These are phyloP conservation scores for Verticillium isaacii DNA, from an alignment of 2,329 filamentous ascomycete genomes.

Conservation along the genomic window DNA sequence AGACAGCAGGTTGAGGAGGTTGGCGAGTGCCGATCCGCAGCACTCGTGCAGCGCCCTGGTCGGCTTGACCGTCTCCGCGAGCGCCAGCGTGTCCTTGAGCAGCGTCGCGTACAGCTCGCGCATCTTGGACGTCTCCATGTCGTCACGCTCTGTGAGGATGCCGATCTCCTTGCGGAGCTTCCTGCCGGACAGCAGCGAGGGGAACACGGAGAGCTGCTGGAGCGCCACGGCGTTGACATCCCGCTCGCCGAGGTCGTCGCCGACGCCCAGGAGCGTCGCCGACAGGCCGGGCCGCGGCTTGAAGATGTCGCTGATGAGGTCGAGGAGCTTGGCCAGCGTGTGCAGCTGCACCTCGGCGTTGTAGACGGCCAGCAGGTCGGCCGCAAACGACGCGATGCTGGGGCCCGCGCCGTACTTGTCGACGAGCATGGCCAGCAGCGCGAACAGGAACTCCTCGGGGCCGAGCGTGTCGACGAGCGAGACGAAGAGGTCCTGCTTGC, in stretches of 20 bases:
- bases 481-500: constrained; percentile 76
- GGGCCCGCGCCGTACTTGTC: constrained; percentile 80
- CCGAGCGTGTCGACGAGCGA: constrained; percentile 83
- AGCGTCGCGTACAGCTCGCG: constrained; percentile 66
- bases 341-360: constrained; percentile 70
- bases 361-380: constrained; percentile 69
- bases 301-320: constrained; percentile 70
- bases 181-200: constrained; percentile 53
- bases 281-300: constrained; percentile 71
- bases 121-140: constrained; percentile 61
- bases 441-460: constrained; percentile 80
- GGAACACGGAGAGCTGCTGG: constrained; percentile 51
- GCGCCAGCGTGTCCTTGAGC: constrained; percentile 57
- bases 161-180: constrained; percentile 52
- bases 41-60: constrained; percentile 51
- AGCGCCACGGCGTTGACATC: constrained; percentile 47
- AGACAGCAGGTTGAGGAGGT: constrained; percentile 78
- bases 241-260: constrained; percentile 36
- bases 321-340: constrained; percentile 72
- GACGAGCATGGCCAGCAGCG: constrained; percentile 82
- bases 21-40: constrained; percentile 68
- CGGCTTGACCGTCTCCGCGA: constrained; percentile 61
- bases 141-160: constrained; percentile 54
- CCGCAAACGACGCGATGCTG: constrained; percentile 68
- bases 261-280: constrained; percentile 60